Base-by-base conservation (phyloP, 2,329 filamentous ascomycete species). In the Ustulina deusta region DNA sequence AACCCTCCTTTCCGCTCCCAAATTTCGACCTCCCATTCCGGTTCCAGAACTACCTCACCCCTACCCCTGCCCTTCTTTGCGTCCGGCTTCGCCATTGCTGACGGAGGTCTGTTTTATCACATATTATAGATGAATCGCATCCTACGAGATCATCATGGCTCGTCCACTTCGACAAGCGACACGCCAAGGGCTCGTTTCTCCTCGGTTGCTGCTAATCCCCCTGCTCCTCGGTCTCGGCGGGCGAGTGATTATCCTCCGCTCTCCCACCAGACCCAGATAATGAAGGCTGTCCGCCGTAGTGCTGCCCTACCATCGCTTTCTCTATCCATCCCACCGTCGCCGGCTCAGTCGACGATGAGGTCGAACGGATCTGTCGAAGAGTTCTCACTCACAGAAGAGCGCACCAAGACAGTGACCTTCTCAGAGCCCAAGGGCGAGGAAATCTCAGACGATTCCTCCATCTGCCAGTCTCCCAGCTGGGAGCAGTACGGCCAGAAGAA, bases 381-480 rank as follows among this genome's bases (percentile, higher is more conserved):
- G 29, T 61, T 68, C n/a, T 66, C 68, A 6, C 46, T 65, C n/a
- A 72, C 67, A 17, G 73, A 76, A 44, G 72, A 75, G 11, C 74
- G 75, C 15, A 75, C 78, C 25, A 83, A 82, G 73, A 79, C 79
- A 20, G 81, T 83, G 40, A 80, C 81, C 25, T 82, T 82, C 58
- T 74, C 79, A 25, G 76, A 78, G 34, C 77, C 78, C 6, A 75
- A 78, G 66, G 76, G 61, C 20, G 71, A 76, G 32, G 77, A 73
- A n/a, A 75, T 78, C 69, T 83, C 81, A 2, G 83, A 83, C 56
- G 77, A 82, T 55, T 84, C 82, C 3, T 85, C 83, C 0, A 86
- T 89, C 61, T 90, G 88, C 68, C 86, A 88, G 63, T 90, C 88
- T 1, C 88, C 88, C 1, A 88, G 84, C 63, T 90, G 88, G 88